Evolutionary conservation across 176 grass and related monocot species (phyloP).

Genomic region (Ananas comosus): DNA sequence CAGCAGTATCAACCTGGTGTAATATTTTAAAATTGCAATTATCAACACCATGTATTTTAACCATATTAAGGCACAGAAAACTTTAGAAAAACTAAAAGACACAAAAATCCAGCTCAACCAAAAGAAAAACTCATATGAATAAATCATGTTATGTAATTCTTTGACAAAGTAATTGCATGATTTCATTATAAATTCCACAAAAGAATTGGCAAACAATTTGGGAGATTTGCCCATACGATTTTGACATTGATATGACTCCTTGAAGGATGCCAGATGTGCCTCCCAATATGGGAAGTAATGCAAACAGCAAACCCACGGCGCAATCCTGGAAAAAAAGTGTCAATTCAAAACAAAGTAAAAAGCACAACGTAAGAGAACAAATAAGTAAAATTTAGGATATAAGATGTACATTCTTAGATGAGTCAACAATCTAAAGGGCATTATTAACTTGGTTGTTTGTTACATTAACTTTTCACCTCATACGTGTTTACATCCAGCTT

Average conservation of each 20-base stretch:
- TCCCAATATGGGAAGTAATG: conserved; percentile 90
- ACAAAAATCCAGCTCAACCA: neutral
- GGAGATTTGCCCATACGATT: conserved; percentile 46
- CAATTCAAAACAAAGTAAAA: neutral
- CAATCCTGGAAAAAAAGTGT: conserved; percentile 54
- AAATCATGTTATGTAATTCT: neutral
- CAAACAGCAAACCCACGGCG: conserved; percentile 97
- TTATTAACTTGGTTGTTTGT: neutral
- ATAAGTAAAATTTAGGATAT: no score
- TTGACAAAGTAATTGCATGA: neutral
- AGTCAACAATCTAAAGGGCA: neutral
- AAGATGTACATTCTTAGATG: neutral
- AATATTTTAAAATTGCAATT: neutral
- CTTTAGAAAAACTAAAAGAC: neutral
- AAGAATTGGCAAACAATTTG: neutral
- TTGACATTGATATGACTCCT: conserved; percentile 78
- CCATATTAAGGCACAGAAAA: neutral
- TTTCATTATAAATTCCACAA: neutral
- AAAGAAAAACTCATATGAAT: neutral
- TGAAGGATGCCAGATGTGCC: conserved; percentile 87
- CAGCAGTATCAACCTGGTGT: conserved; percentile 63
- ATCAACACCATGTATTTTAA: neutral
- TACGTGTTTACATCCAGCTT: neutral
- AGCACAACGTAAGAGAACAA: no score
- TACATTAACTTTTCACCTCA: neutral